Evolutionary conservation across 2,329 filamentous ascomycete genomes (phyloP), one percentile per base, ranked within the genome.

Genomic region (Fusarium subglutinans): DNA sequence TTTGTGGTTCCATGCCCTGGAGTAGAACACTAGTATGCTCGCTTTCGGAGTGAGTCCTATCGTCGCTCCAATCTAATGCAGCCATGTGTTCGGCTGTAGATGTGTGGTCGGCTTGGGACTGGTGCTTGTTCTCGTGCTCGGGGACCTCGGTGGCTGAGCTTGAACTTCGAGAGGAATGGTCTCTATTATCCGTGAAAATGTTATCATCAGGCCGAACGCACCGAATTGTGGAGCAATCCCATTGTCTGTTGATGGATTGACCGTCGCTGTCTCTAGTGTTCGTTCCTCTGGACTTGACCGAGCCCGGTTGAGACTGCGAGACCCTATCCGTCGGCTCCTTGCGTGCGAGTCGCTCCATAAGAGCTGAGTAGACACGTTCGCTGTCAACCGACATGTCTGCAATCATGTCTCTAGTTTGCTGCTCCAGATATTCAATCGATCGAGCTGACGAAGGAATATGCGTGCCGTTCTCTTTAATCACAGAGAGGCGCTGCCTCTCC

Each of bases 331-430:
- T 41, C 4, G 43, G 17, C 47, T 50, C 82, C 5, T 82, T 83
- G 17, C 86, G 84, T 15, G 84, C 80, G 47, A 90, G 80, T 40
- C 86, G 84, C 69, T 88, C 88, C 81, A 92, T 89, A n/a, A 93
- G 82, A 4, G 90, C 91, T 11, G 89, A 90, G 76, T 91, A 92
- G 7, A 93, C 85, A 41, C 87, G 86, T 44, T 90, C 86, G 66
- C 88, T 90, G 64, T 91, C 86, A 30, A 90, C 82, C 1, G 82
- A 75, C 59, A 75, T 78, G 44, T 75, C 72, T 63, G 75, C 41
- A 76, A 64, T 61, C 71, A 35, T 58, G 17, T 53, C 56, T 38
- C 67, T 80, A 77, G 40, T 73, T 17, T 78, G 64, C 35, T 70
- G 26, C 28, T 28, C 51, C 10, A 70, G n/a, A 22, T 41, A 22